Evolutionary conservation across 2,329 filamentous ascomycete genomes (phyloP), one percentile per base, ranked within the genome.

Genomic region (Xylariaceae sp.): DNA sequence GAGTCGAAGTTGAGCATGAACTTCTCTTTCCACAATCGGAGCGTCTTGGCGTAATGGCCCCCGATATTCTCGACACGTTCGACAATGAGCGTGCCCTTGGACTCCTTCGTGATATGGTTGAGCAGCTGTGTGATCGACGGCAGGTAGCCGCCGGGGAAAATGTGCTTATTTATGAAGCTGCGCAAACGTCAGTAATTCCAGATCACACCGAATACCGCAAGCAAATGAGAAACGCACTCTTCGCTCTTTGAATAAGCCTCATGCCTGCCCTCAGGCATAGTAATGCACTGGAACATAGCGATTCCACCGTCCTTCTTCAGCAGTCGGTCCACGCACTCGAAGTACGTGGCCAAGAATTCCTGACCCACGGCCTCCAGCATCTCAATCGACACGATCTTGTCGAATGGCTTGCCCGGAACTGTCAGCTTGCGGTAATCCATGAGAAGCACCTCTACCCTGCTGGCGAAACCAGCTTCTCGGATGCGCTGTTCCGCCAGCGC

Each of bases 91-190:
- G 74, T 76, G 1, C 79, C 78, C 9, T 69, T 62, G 0, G 81
- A 83, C 26, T 79, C 79, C 19, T 69, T 68, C 31, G 72, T 74
- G 48, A 89, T 82, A 26, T 81, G 73, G 37, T 71, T 66, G 18
- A 82, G 62, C 15, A 83, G 64, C 49, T 81, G 74, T 12, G 70
- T 76, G 24, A 72, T 69, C 3, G 73, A 75, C 0, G 79, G 79
- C 6, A 89, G 66, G 55, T 88, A 83, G 1, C 85, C 85, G n/a
- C 85, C 84, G 0, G 85, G 85, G 62, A 89, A 89, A 41, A 89
- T 88, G 63, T 89, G 87, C 47, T 81, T 79, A 43, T 83, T 77
- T 56, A 89, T 87, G 62, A 89, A 89, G 56, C 71, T 73, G 43
- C 3, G 26, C 15, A 18, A 2, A 13, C 33, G 32, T 43, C 24